Base-by-base conservation (phyloP, 345 rosid species). In the Clarkia xantiana region DNA sequence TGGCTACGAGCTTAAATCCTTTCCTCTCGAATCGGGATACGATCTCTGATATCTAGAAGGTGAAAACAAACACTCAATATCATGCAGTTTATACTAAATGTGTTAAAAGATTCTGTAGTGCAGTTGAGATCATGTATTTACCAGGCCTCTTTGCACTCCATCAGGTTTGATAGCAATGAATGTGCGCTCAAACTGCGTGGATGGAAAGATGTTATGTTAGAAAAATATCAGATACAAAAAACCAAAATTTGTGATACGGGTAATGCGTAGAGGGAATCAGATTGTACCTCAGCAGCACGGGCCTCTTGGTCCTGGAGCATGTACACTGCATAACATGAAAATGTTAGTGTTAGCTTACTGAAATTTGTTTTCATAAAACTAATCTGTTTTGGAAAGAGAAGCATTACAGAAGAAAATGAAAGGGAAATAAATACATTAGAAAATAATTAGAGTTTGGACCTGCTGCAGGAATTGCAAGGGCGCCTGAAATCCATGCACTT, bases 131-230 rank as follows among this genome's bases (percentile, higher is more conserved):
- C 56, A 16, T 29, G 11, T 44, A 49, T 70, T 67, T 78, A 91
- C 98, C 85, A 86, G 81, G 18, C 96, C 94, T 70, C 98, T 61
- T 65, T 91, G 98, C 46, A 91, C 93, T 47, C 98, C 98, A 62
- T 86, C 96, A 20, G 96, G 98, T 77, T 91, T 91, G 79, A 91
- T 91, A 50, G 98, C 98, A 18, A 91, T 91, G 79, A 91, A 86
- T 47, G 96, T 81, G 29, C 89, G 87, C 61, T 91, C 98, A 73
- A 78, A 47, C 98, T 91, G 76, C 47, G 53, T 18, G 2, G 13
- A 45, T 2, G 11, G 36, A 29, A 2, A 9, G 12, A 34, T 9
- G 7, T 44, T 10, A 47, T 18, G 11, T 14, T 54, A 47, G n/a
- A 20, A 2, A 2, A 39, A 51, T 25, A 55, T 6, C 1, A 23